phyloP scores from a whole-genome alignment of 192 early-diverging fungal genomes.

The Backusella circina region DNA sequence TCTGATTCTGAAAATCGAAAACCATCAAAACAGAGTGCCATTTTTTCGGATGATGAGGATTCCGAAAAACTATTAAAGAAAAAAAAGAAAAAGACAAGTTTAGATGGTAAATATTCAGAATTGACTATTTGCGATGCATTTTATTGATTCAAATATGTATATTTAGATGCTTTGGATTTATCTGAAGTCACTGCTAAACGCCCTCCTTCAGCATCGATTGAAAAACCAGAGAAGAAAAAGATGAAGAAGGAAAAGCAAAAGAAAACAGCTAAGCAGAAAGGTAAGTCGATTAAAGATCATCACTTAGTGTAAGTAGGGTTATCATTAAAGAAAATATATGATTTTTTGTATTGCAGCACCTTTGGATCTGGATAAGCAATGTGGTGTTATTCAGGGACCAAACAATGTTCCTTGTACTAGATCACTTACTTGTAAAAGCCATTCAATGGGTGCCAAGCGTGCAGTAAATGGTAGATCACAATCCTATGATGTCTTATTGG shows the following conservation, averaged over 20 bases:
- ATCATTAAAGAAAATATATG: background rate
- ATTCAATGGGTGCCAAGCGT: slow-evolving; percentile 85
- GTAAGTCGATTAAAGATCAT: slow-evolving; percentile 27
- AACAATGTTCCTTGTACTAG: slow-evolving; percentile 70
- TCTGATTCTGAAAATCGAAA: slow-evolving; percentile 17
- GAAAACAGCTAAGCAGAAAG: slow-evolving; percentile 49
- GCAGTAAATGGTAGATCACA: slow-evolving; percentile 80
- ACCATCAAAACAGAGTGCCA: background rate
- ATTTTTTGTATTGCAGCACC: slow-evolving; percentile 45
- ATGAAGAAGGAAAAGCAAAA: slow-evolving; percentile 54
- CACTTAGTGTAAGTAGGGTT: background rate
- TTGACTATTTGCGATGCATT: no score
- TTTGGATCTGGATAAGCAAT: slow-evolving; percentile 88
- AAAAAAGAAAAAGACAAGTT: background rate
- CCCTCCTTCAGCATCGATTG: slow-evolving; percentile 30
- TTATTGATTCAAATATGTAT: background rate
- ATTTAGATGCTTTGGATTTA: slow-evolving; percentile 19
- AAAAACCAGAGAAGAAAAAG: slow-evolving; percentile 54
- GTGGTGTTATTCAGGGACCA: slow-evolving; percentile 69
- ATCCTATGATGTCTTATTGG: slow-evolving; percentile 76
- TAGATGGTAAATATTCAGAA: background rate
- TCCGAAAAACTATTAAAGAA: background rate
- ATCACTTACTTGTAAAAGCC: slow-evolving; percentile 94
- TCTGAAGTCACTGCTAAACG: slow-evolving; percentile 32
- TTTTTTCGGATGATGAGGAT: slow-evolving; percentile 20